Percentiles rank a stretch among this genome's conserved stretches.
Evolutionary conservation across 202 grass and related monocot genomes (phyloP).

Genomic region (Elaeis oleifera): DNA sequence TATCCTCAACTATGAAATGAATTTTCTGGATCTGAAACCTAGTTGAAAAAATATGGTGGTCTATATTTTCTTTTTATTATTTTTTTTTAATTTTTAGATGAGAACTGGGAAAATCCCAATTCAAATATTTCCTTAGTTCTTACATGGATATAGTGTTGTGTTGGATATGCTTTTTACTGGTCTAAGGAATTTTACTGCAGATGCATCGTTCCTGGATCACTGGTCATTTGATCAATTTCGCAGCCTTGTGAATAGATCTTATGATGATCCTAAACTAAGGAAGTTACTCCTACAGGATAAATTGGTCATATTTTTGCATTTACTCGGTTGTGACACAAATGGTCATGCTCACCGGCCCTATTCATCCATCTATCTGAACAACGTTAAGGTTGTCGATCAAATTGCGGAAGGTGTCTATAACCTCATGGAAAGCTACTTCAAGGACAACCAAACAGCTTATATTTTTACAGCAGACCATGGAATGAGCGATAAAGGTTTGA

Average conservation of each 20-base stretch:
- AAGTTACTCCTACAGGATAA: constrained; percentile 70
- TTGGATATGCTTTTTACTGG: no score
- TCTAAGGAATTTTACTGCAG: constrained; percentile 49
- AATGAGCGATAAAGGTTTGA: constrained; percentile 96
- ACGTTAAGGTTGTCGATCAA: constrained; percentile 92
- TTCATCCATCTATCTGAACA: constrained; percentile 88
- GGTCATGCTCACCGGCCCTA: constrained; percentile 91
- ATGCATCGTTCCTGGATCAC: constrained; percentile 97
- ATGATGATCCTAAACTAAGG: constrained; percentile 53
- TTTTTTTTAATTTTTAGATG: no score
- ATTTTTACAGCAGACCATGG: constrained; percentile 96
- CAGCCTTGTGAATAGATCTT: constrained; percentile 73
- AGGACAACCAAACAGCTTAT: constrained; percentile 74
- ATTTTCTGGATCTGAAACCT: no score
- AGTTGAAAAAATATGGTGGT: no score
- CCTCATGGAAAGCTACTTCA: constrained; percentile 91
- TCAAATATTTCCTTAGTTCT: no score
- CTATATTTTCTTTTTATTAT: no score
- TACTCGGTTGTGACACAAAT: constrained; percentile 93
- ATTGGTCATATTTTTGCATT: constrained; percentile 89
- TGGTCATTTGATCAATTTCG: constrained; percentile 98
- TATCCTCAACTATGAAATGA: no score
- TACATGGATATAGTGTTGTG: no score
- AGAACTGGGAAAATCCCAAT: no score
- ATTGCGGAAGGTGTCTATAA: constrained; percentile 81